Conservation (phyloP, 371 early-diverging fungal genomes). For the Gilbertella persicaria region DNA sequence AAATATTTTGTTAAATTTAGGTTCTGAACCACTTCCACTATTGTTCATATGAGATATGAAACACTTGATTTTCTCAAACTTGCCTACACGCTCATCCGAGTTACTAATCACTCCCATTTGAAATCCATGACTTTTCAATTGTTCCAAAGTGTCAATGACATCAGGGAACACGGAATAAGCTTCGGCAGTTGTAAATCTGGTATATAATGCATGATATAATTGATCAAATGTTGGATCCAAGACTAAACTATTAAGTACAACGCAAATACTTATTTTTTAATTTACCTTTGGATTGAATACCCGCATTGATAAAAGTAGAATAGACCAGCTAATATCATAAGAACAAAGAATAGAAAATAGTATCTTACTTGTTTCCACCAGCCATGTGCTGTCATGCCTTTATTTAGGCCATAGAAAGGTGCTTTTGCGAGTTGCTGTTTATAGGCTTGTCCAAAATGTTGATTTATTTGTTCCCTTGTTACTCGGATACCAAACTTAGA, state of each 20-base stretch:
- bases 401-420: constrained; percentile 43
- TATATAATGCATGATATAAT: constrained; percentile 36
- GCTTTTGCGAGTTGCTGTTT: constrained; percentile 32
- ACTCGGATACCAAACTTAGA: constrained; percentile 35
- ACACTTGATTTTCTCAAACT: background rate
- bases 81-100: constrained; percentile 50
- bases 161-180: constrained; percentile 50
- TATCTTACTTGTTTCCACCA: constrained; percentile 48
- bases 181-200: constrained; percentile 41
- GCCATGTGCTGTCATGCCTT: constrained; percentile 33
- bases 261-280: background rate
- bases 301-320: constrained; percentile 37
- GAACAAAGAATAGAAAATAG: background rate
- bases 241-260: constrained; percentile 19
- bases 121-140: constrained; percentile 33
- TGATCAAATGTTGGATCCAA: constrained; percentile 36
- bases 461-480: constrained; percentile 28
- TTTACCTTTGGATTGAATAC: constrained; percentile 34
- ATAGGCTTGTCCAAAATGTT: constrained; percentile 38
- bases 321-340: constrained; percentile 30
- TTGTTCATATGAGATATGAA: background rate
- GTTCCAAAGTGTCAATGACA: constrained; percentile 29
- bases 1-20: constrained; percentile 39
- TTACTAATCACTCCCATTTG: constrained; percentile 52
- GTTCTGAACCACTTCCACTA: constrained; percentile 41